These are phyloP conservation scores for Eucalyptus cloeziana DNA, from an alignment of 345 rosid species.

Conservation along the genomic window DNA sequence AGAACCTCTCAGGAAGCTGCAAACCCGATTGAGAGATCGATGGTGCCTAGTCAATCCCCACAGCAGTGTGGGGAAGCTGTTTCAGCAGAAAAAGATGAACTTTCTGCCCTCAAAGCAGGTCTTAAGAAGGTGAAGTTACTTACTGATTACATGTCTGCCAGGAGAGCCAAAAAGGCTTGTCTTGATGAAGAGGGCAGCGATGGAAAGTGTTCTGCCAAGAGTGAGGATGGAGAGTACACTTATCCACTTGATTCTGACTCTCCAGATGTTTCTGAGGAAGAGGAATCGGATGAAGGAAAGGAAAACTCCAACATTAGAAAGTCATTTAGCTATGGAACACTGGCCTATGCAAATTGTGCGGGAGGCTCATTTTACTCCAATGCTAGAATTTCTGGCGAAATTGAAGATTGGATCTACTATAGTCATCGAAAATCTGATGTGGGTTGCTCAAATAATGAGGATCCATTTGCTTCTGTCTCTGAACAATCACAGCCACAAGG, in stretches of 20 bases:
- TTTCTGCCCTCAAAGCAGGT: slow-evolving; percentile 81
- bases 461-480: slow-evolving; percentile 19
- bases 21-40: slow-evolving; percentile 35
- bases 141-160: slow-evolving; percentile 55
- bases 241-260: slow-evolving; percentile 85
- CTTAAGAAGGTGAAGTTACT: slow-evolving; percentile 77
- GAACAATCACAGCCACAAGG: slow-evolving; percentile 36
- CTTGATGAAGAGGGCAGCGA: slow-evolving; percentile 62
- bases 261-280: slow-evolving; percentile 66
- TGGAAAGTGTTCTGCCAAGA: slow-evolving; percentile 54
- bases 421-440: slow-evolving; percentile 63
- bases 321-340: slow-evolving; percentile 76
- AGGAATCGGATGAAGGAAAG: slow-evolving; percentile 69
- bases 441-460: slow-evolving; percentile 33
- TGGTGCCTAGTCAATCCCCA: slow-evolving; percentile 47
- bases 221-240: slow-evolving; percentile 61
- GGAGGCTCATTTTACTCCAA: slow-evolving; percentile 60
- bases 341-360: slow-evolving; percentile 66
- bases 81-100: slow-evolving; percentile 50
- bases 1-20: slow-evolving; percentile 48
- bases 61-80: slow-evolving; percentile 35
- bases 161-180: slow-evolving; percentile 53
- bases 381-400: slow-evolving; percentile 24
- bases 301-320: slow-evolving; percentile 32
- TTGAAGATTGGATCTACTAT: slow-evolving; percentile 81